Conservation (phyloP, 2,329 filamentous ascomycete species). For the Scedosporium dehoogii region DNA sequence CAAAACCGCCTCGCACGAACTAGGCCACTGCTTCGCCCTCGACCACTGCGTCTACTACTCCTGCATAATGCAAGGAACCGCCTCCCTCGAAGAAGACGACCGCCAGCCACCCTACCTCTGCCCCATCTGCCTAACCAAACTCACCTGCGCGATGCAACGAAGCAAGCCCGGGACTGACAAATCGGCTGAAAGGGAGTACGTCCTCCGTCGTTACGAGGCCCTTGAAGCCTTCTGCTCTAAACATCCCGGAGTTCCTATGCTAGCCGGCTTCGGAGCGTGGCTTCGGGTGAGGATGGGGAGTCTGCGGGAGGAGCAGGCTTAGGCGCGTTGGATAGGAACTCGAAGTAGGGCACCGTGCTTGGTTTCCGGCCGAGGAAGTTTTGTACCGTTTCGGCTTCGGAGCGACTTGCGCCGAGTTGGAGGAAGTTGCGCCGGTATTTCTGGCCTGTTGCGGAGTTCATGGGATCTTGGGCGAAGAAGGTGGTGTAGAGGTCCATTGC, state of each 20-base stretch:
- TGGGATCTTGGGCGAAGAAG: slow-evolving; percentile 3
- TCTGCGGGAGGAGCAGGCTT: not conserved
- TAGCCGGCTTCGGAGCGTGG: not conserved
- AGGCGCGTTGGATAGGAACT: not conserved
- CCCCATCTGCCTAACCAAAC: slow-evolving; percentile 46
- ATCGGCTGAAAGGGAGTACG: not conserved
- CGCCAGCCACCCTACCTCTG: slow-evolving; percentile 56
- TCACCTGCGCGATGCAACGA: slow-evolving; percentile 17
- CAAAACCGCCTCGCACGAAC: slow-evolving; percentile 52
- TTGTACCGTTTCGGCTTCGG: slow-evolving; percentile 1
- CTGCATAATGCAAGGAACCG: slow-evolving; percentile 54
- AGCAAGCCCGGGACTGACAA: not conserved
- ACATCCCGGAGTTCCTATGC: not conserved
- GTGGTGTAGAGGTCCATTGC: slow-evolving; percentile 1
- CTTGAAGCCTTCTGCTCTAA: not conserved
- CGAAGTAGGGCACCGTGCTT: not conserved
- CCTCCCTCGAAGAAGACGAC: slow-evolving; percentile 45
- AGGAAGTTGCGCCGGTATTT: slow-evolving; percentile 3
- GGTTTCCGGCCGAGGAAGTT: slow-evolving; percentile 6
- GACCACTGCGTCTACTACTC: slow-evolving; percentile 58
- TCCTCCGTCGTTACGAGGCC: not conserved
- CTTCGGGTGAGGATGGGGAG: not conserved
- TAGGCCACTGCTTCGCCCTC: slow-evolving; percentile 58
- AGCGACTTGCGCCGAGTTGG: slow-evolving; percentile 1
- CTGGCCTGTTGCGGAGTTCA: not conserved